Base-by-base conservation (phyloP, 2,329 filamentous ascomycete species). In the Ascosphaera aggregata region DNA sequence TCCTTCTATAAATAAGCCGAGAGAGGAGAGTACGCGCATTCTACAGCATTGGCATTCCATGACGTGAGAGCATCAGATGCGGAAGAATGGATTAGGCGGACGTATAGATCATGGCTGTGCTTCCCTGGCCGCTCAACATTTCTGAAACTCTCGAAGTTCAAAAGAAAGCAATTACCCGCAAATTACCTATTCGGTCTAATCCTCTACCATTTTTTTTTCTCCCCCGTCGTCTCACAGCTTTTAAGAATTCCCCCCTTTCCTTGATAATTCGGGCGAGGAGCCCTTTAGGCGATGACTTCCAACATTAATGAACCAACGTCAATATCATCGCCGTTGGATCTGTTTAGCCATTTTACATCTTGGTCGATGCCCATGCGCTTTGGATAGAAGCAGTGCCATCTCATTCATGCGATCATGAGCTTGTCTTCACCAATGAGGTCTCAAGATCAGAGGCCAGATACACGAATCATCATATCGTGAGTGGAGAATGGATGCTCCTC, bases 391-490 rank as follows among this genome's bases (percentile, higher is more conserved):
- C 18, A 15, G 8, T 22, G 18, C 13, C 11, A 37, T n/a, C 20
- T 22, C 11, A 13, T n/a, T 16, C 19, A 3, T 19, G 3, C 36
- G 4, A 20, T 20, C 4, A 19, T 7, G n/a, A 37, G 9, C 24
- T 13, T 19, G 9, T 13, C 16, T 7, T 13, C 17, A n/a, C 17
- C 24, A 19, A 34, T 31, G 17, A 27, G 22, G 18, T 7, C 34
- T 36, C 34, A 36, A 36, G 31, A 36, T n/a, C 30, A 32, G 30
- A 32, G 30, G 15, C 54, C 69, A 36, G 56, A 58, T 37, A 60
- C 62, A 47, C 62, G 59, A 42, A 57, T 67, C 43, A 55, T 69
- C 38, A 59, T 68, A 47, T 68, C 65, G 64, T 69, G 48, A 49
- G 62, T 40, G n/a, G 15, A 15, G 9, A 15, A 9, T 11, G 8